A percentile compares a stretch with the other conserved stretches of the same genome.
phyloP scores from a whole-genome alignment of 192 early-diverging fungal species.

The Backusella mclennaniae region DNA sequence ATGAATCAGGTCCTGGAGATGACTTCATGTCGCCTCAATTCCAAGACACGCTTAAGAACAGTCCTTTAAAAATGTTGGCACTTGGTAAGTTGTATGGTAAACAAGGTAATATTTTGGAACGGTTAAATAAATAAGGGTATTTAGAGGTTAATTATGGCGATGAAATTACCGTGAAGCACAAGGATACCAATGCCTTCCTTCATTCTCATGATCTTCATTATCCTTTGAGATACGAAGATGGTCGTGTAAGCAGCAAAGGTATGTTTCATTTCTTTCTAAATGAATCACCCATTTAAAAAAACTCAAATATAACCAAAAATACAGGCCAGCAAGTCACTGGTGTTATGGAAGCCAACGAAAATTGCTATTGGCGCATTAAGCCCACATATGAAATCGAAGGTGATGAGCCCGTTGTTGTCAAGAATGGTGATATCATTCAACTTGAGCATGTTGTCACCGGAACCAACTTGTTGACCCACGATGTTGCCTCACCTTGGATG shows the following conservation, averaged over 20 bases:
- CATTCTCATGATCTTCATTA: conserved; percentile 80
- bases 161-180: conserved; percentile 79
- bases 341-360: conserved; percentile 77
- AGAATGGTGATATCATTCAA: conserved; percentile 76
- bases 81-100: conserved; percentile 28
- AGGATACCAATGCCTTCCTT: conserved; percentile 71
- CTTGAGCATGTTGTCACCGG: conserved; percentile 65
- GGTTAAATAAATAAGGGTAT: conserved; percentile 59
- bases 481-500: conserved; percentile 61
- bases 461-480: conserved; percentile 61
- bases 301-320: conserved; percentile 42
- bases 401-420: conserved; percentile 46
- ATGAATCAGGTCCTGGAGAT: conserved; percentile 84
- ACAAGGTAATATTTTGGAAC: background rate
- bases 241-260: conserved; percentile 83
- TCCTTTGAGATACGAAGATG: conserved; percentile 90
- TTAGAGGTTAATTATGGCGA: conserved; percentile 80
- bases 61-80: conserved; percentile 64
- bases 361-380: conserved; percentile 55
- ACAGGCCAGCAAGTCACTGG: conserved; percentile 90
- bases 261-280: background rate
- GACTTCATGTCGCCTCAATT: conserved; percentile 88
- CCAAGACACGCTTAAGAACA: conserved; percentile 83
- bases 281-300: background rate
- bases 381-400: conserved; percentile 24